Conservation (phyloP, 305 asterid genomes). For the Ruellia speciosa region DNA sequence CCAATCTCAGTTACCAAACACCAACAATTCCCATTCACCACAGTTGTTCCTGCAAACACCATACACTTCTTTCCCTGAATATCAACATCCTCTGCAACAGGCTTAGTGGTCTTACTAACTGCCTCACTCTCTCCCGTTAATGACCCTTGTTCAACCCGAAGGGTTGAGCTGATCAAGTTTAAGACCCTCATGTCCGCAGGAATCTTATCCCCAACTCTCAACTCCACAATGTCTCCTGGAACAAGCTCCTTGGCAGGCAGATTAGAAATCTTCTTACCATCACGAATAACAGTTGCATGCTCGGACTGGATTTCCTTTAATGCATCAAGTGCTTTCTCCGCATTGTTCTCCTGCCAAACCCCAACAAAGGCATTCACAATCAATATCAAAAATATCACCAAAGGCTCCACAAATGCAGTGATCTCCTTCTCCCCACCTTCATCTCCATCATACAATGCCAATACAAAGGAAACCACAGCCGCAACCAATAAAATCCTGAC, state of each 20-base stretch:
- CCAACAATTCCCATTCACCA: neutral
- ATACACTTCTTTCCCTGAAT: slow-evolving; percentile 68
- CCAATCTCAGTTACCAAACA: slow-evolving; percentile 2
- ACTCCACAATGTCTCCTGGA: slow-evolving; percentile 89
- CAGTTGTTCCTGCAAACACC: slow-evolving; percentile 18
- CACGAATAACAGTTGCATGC: slow-evolving; percentile 71
- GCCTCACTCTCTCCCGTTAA: slow-evolving; percentile 73
- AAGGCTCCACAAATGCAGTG: slow-evolving; percentile 91
- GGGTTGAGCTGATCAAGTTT: slow-evolving; percentile 54
- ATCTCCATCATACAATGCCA: slow-evolving; percentile 89
- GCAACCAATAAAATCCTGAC: slow-evolving; percentile 79
- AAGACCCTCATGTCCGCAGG: slow-evolving; percentile 96
- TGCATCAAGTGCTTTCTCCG: slow-evolving; percentile 92
- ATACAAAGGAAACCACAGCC: slow-evolving; percentile 79
- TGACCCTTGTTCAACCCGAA: slow-evolving; percentile 62
- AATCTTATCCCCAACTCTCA: slow-evolving; percentile 87
- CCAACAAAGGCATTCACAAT: slow-evolving; percentile 90
- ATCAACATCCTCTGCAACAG: slow-evolving; percentile 47
- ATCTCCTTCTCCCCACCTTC: slow-evolving; percentile 95
- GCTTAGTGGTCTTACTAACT: slow-evolving; percentile 49
- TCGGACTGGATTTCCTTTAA: slow-evolving; percentile 92
- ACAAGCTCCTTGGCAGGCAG: slow-evolving; percentile 85
- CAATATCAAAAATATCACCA: slow-evolving; percentile 80
- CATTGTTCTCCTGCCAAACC: slow-evolving; percentile 96
- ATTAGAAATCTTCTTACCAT: slow-evolving; percentile 52